These are phyloP conservation scores for Diaporthe destruens DNA, from an alignment of 2,329 filamentous ascomycete genomes.

Conservation along the genomic window DNA sequence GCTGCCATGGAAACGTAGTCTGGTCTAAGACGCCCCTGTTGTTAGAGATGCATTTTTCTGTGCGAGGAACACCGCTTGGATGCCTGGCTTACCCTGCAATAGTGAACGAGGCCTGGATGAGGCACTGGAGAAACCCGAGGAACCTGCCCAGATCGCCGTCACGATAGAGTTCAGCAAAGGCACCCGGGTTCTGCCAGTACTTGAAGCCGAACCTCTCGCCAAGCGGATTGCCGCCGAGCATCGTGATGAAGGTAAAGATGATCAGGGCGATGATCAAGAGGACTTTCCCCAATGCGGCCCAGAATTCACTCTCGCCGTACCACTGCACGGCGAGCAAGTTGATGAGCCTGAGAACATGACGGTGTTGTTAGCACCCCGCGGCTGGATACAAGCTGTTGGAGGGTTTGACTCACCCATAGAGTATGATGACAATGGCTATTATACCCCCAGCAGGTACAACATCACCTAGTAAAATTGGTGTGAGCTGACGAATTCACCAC, in stretches of 20 bases:
- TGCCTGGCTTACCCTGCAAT: slow-evolving; percentile 60
- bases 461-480: slow-evolving; percentile 47
- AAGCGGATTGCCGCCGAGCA: slow-evolving; percentile 84
- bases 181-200: slow-evolving; percentile 75
- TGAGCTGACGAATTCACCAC: neutral
- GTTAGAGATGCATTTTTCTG: neutral
- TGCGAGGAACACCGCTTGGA: no score
- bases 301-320: slow-evolving; percentile 62
- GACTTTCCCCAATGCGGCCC: slow-evolving; percentile 78
- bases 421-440: slow-evolving; percentile 69
- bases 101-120: slow-evolving; percentile 78
- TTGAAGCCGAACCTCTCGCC: slow-evolving; percentile 80
- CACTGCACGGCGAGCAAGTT: slow-evolving; percentile 43
- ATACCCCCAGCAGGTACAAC: slow-evolving; percentile 66
- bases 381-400: slow-evolving; percentile 46
- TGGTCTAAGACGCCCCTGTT: slow-evolving; percentile 53
- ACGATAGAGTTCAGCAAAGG: slow-evolving; percentile 76
- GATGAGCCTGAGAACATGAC: slow-evolving; percentile 42
- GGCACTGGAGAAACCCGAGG: slow-evolving; percentile 80
- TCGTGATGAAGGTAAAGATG: slow-evolving; percentile 83
- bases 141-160: slow-evolving; percentile 77
- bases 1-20: slow-evolving; percentile 72
- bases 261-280: slow-evolving; percentile 79
- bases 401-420: slow-evolving; percentile 52
- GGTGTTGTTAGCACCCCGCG: neutral